Base-by-base conservation (phyloP, 2,329 filamentous ascomycete genomes). In the Lecanosticta acicola region DNA sequence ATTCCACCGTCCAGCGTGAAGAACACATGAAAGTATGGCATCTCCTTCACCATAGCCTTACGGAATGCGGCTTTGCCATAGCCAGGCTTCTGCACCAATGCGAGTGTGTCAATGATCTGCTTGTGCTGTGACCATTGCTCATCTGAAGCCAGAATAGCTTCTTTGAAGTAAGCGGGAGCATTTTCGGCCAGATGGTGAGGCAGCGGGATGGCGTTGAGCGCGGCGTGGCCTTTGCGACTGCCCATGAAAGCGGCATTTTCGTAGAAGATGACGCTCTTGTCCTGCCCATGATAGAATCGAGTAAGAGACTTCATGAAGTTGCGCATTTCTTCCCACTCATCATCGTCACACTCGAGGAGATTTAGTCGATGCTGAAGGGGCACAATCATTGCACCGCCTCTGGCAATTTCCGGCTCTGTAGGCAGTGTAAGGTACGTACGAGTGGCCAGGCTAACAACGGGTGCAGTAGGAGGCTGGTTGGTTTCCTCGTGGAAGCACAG, bases 281-380 rank as follows among this genome's bases (percentile, higher is more conserved):
- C 89, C 66, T 94, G 88, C 35, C 90, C 85, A 69, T 94, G 88
- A 68, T 97, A 98, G 80, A 96, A 85, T 36, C 91, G 82, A 3
- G 85, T 96, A 16, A 98, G 76, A 48, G 81, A 85, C 71, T 98
- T 98, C 91, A 97, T 97, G 64, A 98, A 98, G 66, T 98, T 98
- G 54, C 93, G 85, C 4, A 98, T 84, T 68, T 98, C 93, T 64
- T 98, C 93, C 94, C 94, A 98, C 66, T 98, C 93, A 63, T 98
- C 93, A 62, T 98, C 91, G 66, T 97, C 91, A 66, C 93, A 98
- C 67, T 96, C 91, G n/a, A 98, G 73, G 0, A 98, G 79, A 65
- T 97, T 98, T 18, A 76, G 81, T 42, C 84, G 83, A 65, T 98
- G 93, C 57, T 89, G 80, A 17, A 93, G 81, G 4, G 93, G 93